A percentile compares a stretch with the other conserved stretches of the same genome.
These are phyloP conservation scores for Ramaria rubella DNA, from an alignment of 768 basidiomycete species.

Conservation along the genomic window DNA sequence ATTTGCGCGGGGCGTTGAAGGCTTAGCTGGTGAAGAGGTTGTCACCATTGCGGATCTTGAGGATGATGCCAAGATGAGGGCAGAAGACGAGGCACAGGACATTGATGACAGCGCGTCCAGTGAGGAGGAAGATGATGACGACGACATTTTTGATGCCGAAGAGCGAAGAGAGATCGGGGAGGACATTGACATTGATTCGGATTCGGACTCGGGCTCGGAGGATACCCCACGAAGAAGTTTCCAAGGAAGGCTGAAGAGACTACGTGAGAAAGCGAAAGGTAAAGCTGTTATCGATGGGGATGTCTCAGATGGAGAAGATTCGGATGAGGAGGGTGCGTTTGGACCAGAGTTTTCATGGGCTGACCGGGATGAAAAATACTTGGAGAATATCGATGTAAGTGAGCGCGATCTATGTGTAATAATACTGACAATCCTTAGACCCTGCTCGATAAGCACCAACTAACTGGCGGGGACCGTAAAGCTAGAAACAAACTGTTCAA, in stretches of 20 bases:
- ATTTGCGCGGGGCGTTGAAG: constrained; percentile 39
- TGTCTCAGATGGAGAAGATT: constrained; percentile 25
- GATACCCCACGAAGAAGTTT: constrained; percentile 18
- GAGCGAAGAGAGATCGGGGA: constrained; percentile 31
- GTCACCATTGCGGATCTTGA: constrained; percentile 66
- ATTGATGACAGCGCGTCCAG: constrained; percentile 25
- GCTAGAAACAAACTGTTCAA: constrained; percentile 50
- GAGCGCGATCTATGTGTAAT: not conserved
- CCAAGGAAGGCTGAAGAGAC: constrained; percentile 15
- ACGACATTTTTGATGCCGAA: constrained; percentile 11
- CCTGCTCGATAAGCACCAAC: constrained; percentile 52
- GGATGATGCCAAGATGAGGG: constrained; percentile 42
- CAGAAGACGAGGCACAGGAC: constrained; percentile 14
- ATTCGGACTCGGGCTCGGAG: constrained; percentile 18
- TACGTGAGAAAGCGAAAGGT: not conserved
- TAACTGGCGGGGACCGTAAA: constrained; percentile 40
- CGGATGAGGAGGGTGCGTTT: constrained; percentile 21
- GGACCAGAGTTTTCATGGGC: constrained; percentile 31
- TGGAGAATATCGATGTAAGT: constrained; percentile 55
- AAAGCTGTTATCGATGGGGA: constrained; percentile 10
- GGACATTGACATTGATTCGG: constrained; percentile 34
- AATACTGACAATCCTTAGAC: constrained; percentile 38
- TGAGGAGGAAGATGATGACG: constrained; percentile 26
- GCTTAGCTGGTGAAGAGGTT: constrained; percentile 41
- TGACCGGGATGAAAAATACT: constrained; percentile 52